Conservation (phyloP, 805 yeast genomes). For the Schwanniomyces polymorphus region DNA sequence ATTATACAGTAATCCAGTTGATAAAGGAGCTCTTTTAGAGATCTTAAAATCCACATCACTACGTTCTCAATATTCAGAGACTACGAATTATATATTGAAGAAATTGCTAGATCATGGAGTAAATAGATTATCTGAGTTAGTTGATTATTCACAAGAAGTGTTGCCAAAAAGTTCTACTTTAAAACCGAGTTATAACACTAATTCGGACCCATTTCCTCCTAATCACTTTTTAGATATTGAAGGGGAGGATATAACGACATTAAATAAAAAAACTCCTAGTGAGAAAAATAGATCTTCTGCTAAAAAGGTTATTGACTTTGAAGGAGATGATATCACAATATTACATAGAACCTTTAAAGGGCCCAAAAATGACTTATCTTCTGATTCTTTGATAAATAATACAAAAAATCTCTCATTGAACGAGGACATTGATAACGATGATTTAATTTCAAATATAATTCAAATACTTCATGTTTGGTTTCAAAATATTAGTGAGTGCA, state of each 20-base stretch:
- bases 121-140: conserved; percentile 18
- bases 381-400: not conserved
- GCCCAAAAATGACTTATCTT: not conserved
- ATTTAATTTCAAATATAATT: conserved; percentile 22
- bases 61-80: not conserved
- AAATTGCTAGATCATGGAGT: conserved; percentile 20
- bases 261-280: conserved; percentile 10
- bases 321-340: conserved; percentile 21
- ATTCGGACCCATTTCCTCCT: not conserved
- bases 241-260: conserved; percentile 21
- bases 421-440: conserved; percentile 12
- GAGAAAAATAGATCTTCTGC: not conserved
- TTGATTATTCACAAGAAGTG: conserved; percentile 10
- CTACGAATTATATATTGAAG: conserved; percentile 5
- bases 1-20: conserved; percentile 24
- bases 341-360: conserved; percentile 8
- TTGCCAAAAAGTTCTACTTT: not conserved
- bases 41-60: conserved; percentile 19
- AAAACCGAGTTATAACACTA: not conserved
- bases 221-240: conserved; percentile 10
- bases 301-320: conserved; percentile 8
- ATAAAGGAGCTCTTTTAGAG: conserved; percentile 21
- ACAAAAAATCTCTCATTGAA: conserved; percentile 7
- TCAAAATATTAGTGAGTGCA: conserved; percentile 9
- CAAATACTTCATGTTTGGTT: conserved; percentile 23